Percentiles rank a stretch among this genome's conserved stretches.
These are phyloP conservation scores for Tolypocladium paradoxum DNA, from an alignment of 2,329 filamentous ascomycete species.

Conservation along the genomic window DNA sequence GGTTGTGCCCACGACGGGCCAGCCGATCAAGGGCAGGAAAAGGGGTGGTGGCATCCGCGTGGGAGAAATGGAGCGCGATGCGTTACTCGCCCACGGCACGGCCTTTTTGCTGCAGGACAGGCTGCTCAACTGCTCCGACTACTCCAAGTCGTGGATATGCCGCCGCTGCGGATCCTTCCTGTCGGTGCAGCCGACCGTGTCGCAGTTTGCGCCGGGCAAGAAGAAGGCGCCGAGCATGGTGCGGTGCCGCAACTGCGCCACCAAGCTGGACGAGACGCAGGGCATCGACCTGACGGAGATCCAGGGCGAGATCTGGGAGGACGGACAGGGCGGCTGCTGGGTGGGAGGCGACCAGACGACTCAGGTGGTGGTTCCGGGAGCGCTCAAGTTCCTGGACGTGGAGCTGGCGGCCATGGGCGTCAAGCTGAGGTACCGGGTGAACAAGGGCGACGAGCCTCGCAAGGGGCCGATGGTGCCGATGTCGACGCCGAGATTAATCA, in stretches of 20 bases:
- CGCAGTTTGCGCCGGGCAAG: constrained; percentile 47
- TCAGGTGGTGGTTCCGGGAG: constrained; percentile 83
- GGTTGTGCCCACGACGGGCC: constrained; percentile 79
- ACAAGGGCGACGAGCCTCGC: constrained; percentile 53
- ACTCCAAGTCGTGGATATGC: constrained; percentile 82
- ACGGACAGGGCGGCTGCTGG: constrained; percentile 75
- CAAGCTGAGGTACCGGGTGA: constrained; percentile 70
- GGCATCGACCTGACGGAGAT: constrained; percentile 44
- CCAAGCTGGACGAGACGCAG: constrained; percentile 44
- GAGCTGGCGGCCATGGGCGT: constrained; percentile 96
- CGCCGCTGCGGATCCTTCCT: constrained; percentile 83
- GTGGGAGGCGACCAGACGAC: constrained; percentile 85
- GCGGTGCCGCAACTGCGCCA: constrained; percentile 70
- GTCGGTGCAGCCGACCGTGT: constrained; percentile 71
- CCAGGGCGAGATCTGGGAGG: constrained; percentile 79
- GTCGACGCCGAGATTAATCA: constrained; percentile 9
- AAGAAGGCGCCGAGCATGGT: constrained; percentile 59
- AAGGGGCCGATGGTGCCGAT: constrained; percentile 38
- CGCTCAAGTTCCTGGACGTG: constrained; percentile 86
- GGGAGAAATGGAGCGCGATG: constrained; percentile 97
- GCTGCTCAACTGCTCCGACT: constrained; percentile 94
- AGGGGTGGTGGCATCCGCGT: constrained; percentile 97
- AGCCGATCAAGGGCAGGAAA: constrained; percentile 94
- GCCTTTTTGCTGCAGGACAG: constrained; percentile 92
- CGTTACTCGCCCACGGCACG: constrained; percentile 86